Evolutionary conservation across 2,329 filamentous ascomycete genomes (phyloP), one percentile per base, ranked within the genome.

Genomic region (Fusarium avenaceum): DNA sequence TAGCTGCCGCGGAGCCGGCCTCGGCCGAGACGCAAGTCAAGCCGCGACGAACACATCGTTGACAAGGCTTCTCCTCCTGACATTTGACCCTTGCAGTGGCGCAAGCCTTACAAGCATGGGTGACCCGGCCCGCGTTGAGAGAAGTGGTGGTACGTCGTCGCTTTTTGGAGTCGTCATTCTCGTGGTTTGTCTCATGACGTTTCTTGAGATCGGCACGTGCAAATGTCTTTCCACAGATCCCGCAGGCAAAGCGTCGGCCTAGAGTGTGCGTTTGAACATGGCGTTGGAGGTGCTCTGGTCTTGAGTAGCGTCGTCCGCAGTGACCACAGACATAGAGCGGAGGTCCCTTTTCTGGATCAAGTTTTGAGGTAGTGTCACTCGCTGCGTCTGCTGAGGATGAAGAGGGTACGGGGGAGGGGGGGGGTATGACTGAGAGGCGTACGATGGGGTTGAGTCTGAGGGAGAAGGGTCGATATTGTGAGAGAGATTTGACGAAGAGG

Each of bases 1-100:
- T 77, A 15, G 81, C 78, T 9, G 81, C 78, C 8, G 80, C 77
- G 17, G 80, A 80, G 13, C 77, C 78, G 15, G 77, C 72, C 51
- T 80, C 78, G 13, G 76, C 72, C 17, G 75, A 75, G 26, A 78
- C 81, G 74, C 85, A 87, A 15, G 69, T 73, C 52, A 86, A 65
- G 43, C 82, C 81, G 28, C 84, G 80, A 54, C 77, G 81, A 50
- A 81, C 77, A 65, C 85, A 87, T 30, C 85, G 80, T 19, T 81
- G 80, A 70, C 85, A 87, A 32, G 85, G 85, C 74, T 87, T 87
- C 22, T 78, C 72, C 57, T 87, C 85, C 63, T 86, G 84, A 63
- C 85, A 87, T 67, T 86, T 87, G 44, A 87, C 83, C 20, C 85
- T 79, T 13, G 85, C 84, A 19, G 80, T 74, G 5, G 85, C 84